phyloP scores from a whole-genome alignment of 2,329 filamentous ascomycete species.

The Akanthomyces lecanii region DNA sequence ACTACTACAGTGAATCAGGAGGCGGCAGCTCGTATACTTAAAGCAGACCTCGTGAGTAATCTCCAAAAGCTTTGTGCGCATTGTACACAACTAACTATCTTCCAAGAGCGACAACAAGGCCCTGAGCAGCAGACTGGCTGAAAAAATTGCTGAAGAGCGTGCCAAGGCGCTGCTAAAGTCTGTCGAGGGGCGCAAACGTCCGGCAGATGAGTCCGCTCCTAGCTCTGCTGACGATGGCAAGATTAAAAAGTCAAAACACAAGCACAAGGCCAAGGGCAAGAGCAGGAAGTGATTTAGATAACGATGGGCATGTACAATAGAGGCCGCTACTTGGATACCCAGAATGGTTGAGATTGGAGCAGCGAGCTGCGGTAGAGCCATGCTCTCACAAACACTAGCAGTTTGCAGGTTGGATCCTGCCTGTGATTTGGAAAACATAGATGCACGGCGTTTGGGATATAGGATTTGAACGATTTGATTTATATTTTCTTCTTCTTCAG shows the following conservation, averaged over 20 bases:
- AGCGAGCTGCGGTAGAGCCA: not conserved
- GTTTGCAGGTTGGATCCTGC: not conserved
- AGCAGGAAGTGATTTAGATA: not conserved
- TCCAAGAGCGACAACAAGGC: constrained; percentile 46
- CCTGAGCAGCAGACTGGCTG: constrained; percentile 48
- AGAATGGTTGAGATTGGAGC: not conserved
- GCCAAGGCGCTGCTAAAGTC: constrained; percentile 48
- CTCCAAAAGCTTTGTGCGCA: not conserved
- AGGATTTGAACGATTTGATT: not conserved
- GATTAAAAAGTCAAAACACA: constrained; percentile 24
- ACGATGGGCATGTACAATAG: not conserved
- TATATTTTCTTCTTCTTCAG: not conserved
- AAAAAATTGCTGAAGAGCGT: constrained; percentile 54
- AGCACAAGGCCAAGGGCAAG: constrained; percentile 27
- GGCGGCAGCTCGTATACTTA: constrained; percentile 77
- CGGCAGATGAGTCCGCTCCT: constrained; percentile 30
- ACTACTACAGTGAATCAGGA: constrained; percentile 62
- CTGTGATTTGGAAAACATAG: not conserved
- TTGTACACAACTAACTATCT: constrained; percentile 16
- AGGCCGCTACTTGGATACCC: not conserved
- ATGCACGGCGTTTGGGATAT: constrained; percentile 6
- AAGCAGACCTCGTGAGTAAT: constrained; percentile 67
- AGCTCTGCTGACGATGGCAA: constrained; percentile 26
- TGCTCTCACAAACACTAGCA: not conserved
- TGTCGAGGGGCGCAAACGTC: constrained; percentile 43